Base-by-base conservation (phyloP, 306 rosid species). In the Rubus idaeus region DNA sequence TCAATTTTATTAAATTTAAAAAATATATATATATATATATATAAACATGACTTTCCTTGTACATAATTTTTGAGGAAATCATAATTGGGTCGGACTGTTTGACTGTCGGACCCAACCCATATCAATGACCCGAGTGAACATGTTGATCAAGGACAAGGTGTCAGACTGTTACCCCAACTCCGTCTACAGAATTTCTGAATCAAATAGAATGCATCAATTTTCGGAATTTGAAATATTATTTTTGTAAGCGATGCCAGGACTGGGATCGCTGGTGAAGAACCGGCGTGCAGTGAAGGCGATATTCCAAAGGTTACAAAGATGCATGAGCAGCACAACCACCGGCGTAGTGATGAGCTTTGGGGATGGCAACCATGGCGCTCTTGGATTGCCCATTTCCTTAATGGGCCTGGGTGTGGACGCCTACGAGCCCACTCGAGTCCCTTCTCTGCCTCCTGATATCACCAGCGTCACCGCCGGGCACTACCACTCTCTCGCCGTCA, bases 361-460 rank as follows among this genome's bases (percentile, higher is more conserved):
- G 8, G 98, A 93, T 67, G 96, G 96, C 6, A 91, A 87, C 79
- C 97, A 91, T 2, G 98, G 96, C 0, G 98, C 98, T 57, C 83
- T 93, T 1, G 98, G 98, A 64, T 81, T 89, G 44, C 86, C 96
- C 14, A 20, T 82, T 16, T 79, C 91, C 35, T 71, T 78, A 49
- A 65, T 83, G 3, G 95, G 95, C 20, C 46, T 87, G 1, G 91
- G 89, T 18, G 78, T 53, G 8, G 88, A 90, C 64, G 89, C 93
- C 13, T 91, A 86, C 82, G 97, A 93, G 78, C 96, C 98, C 5
- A 84, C 88, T 0, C 82, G 73, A 4, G 80, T 91, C 49, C 79
- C 87, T 0, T 78, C 76, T 55, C 84, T 91, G 4, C 98, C 98
- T 53, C 64, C 89, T 20, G 85, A 90, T 23, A 63, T 93, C 7